phyloP scores from a whole-genome alignment of 352 stramenopile genomes.

The Globisporangium takayamanum region DNA sequence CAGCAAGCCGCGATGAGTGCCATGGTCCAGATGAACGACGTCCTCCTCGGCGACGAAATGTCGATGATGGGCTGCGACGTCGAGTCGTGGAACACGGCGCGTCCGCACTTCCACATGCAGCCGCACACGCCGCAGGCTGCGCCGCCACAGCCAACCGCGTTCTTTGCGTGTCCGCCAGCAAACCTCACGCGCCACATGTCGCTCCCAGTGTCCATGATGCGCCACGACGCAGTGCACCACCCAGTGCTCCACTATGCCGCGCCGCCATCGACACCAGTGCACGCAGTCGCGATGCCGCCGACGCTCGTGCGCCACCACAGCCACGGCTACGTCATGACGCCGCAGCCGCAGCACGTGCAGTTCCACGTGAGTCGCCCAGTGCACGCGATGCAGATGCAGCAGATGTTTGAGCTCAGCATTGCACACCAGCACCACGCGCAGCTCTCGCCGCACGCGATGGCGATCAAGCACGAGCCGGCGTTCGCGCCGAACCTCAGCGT shows the following conservation, averaged over 20 bases:
- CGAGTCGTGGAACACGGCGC: conserved; percentile 38
- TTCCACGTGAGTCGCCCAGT: conserved; percentile 35
- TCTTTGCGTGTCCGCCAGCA: conserved; percentile 39
- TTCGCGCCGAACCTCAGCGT: conserved; percentile 33
- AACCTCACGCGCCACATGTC: conserved; percentile 66
- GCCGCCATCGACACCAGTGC: conserved; percentile 15
- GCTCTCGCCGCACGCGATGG: conserved; percentile 31
- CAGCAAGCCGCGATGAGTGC: conserved; percentile 18
- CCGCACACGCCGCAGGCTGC: conserved; percentile 1
- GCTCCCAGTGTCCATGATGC: conserved; percentile 50
- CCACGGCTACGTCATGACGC: conserved; percentile 47
- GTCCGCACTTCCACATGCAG: conserved; percentile 25
- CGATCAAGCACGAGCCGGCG: conserved; percentile 14
- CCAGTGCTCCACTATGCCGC: conserved; percentile 7
- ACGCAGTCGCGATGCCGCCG: conserved; percentile 29
- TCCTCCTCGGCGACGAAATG: conserved; percentile 56
- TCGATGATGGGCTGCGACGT: conserved; percentile 65
- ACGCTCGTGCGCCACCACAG: conserved; percentile 63
- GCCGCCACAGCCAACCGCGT: conserved; percentile 18
- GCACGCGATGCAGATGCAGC: conserved; percentile 45
- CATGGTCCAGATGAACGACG: conserved; percentile 29
- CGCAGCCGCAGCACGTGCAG: conserved; percentile 21
- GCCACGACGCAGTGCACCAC: conserved; percentile 12
- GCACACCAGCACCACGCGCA: conserved; percentile 27
- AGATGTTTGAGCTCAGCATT: conserved; percentile 55